Evolutionary conservation across 2,329 filamentous ascomycete genomes (phyloP).

Genomic region (Corniculantispora saksenae): DNA sequence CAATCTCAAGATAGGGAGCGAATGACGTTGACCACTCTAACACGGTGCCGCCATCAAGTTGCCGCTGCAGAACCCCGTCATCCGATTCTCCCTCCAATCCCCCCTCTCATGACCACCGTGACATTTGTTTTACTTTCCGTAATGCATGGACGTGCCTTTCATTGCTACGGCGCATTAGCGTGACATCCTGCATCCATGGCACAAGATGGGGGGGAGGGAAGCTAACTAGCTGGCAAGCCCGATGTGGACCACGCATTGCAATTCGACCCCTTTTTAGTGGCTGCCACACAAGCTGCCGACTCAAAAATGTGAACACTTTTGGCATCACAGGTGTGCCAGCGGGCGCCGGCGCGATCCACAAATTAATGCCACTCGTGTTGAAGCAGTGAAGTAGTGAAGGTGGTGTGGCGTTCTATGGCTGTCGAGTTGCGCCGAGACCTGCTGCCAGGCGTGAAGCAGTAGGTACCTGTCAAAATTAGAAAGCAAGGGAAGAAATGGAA

Average conservation of each 20-base stretch:
- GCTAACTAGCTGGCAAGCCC: background rate
- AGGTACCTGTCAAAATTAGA: too few species aligned
- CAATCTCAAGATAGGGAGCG: too few species aligned
- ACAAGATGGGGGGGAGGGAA: background rate
- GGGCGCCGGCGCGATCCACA: too few species aligned
- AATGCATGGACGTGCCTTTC: background rate
- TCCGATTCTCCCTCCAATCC: background rate
- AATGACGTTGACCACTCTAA: background rate
- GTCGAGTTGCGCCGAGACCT: too few species aligned
- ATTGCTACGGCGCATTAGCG: background rate
- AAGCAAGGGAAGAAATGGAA: too few species aligned
- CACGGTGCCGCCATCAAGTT: background rate
- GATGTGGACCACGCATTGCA: slow-evolving; percentile 7
- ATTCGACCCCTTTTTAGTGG: slow-evolving; percentile 16
- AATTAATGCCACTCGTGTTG: too few species aligned
- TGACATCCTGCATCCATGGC: background rate
- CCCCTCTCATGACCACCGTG: background rate
- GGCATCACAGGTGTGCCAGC: background rate
- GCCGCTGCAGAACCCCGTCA: background rate
- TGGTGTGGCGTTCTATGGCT: too few species aligned
- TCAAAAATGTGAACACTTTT: background rate
- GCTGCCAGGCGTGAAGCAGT: too few species aligned
- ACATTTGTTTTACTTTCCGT: background rate
- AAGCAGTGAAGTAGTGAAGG: too few species aligned
- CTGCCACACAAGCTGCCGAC: background rate